These are phyloP conservation scores for Pinus albicaulis DNA, from an alignment of 75 land plant species.

Conservation along the genomic window DNA sequence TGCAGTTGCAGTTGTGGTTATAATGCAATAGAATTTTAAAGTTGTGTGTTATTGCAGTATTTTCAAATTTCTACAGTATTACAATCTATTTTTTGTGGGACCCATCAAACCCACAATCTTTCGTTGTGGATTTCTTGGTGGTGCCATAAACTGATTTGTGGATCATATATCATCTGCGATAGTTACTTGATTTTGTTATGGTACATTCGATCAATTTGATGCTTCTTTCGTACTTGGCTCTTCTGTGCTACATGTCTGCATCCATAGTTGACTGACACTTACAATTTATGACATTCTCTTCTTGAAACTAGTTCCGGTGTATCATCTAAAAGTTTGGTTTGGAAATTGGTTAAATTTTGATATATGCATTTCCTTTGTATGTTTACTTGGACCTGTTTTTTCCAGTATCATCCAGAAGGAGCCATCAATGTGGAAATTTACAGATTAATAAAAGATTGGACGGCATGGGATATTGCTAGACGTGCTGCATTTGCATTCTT, in stretches of 20 bases:
- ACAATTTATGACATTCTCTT: neutral
- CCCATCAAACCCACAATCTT: no score
- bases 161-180: no score
- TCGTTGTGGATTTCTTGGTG: no score
- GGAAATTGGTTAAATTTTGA: neutral
- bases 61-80: no score
- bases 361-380: neutral
- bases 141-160: no score
- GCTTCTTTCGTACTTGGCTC: no score
- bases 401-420: slow-evolving; percentile 82
- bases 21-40: no score
- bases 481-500: slow-evolving; percentile 97
- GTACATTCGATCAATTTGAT: no score
- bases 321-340: neutral
- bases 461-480: slow-evolving; percentile 96
- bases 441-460: slow-evolving; percentile 98
- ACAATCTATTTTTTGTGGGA: no score
- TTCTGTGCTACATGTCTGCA: neutral
- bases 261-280: neutral
- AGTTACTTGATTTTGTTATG: no score
- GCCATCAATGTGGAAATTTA: slow-evolving; percentile 93
- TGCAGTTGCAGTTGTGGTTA: no score
- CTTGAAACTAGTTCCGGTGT: neutral
- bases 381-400: slow-evolving; percentile 3
- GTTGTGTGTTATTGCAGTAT: no score